phyloP scores from a whole-genome alignment of 73 alveolate species.

The Halteria grandinella region DNA sequence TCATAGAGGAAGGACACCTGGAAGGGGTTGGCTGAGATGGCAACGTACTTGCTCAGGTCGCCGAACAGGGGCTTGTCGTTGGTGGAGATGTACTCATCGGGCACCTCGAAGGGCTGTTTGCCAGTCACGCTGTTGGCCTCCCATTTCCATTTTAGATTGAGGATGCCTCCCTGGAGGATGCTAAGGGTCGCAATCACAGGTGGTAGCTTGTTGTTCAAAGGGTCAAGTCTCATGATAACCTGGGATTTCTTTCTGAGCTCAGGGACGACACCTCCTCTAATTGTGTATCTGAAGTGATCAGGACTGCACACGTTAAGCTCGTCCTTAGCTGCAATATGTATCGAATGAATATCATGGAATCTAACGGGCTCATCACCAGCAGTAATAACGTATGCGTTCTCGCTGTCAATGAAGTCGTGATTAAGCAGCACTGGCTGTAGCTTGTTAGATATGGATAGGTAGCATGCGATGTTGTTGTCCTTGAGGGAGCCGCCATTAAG shows the following conservation, averaged over 20 bases:
- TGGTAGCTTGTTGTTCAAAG: too few relatives aligned
- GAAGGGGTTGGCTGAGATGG: background rate
- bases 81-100: background rate
- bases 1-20: background rate
- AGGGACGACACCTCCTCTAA: background rate
- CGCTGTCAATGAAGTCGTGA: too few relatives aligned
- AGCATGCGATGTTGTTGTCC: slow-evolving; percentile 18
- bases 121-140: background rate
- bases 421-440: too few relatives aligned
- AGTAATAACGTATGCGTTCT: too few relatives aligned
- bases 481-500: slow-evolving; percentile 38
- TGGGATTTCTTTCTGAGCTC: background rate
- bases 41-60: background rate
- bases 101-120: background rate
- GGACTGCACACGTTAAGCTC: slow-evolving; percentile 29
- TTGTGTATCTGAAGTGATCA: background rate
- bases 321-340: too few relatives aligned
- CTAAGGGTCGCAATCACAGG: slow-evolving; percentile 2
- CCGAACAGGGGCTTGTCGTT: background rate
- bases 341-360: too few relatives aligned
- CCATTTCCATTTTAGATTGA: slow-evolving; percentile 42
- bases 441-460: too few relatives aligned
- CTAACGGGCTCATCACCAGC: too few relatives aligned
- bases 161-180: slow-evolving; percentile 17
- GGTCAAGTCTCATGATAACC: too few relatives aligned